Evolutionary conservation across 768 basidiomycete genomes (phyloP), one percentile per base, ranked within the genome.

Genomic region (Calocybe cyanea): DNA sequence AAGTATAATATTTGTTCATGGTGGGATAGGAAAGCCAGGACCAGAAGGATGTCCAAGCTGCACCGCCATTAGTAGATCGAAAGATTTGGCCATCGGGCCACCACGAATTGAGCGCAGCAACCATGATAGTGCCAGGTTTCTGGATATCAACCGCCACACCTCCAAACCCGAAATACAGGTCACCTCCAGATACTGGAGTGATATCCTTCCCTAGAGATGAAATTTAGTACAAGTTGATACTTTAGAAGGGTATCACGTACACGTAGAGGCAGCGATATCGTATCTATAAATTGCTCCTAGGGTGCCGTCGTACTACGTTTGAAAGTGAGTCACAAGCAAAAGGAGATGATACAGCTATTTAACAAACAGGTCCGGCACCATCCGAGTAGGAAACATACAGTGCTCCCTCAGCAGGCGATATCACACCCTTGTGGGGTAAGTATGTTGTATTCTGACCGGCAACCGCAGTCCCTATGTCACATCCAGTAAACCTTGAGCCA

Each of bases 1-100:
- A 82, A 0, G 67, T 62, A 59, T 81, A 83, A 58, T 72, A 76
- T 53, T 73, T 73, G 49, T 69, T 65, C 51, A 79, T 32, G 19
- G 18, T 21, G 3, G 53, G 3, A 58, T 66, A 0, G 77, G 77
- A 49, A 75, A 77, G 15, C 79, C 78, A 83, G 8, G 61, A 64
- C 82, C 82, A 85, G 24, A 85, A 61, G 0, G 71, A 61, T 9
- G 75, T 68, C 82, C 82, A 84, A 1, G 78, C 76, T 37, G 67
- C 55, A 32, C 83, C 83, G 34, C 78, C 66, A 56, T 85, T 63
- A 2, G 70, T 77, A 3, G 78, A 79, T 7, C 81, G 73, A 66
- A 72, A 83, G 13, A 83, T 81, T 49, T 81, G 79, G 13, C 80
- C 81, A 53, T 84, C 81, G 2, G 80, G 81, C 72, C 71, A 78